Evolutionary conservation across 2,329 filamentous ascomycete species (phyloP), one percentile per base, ranked within the genome.

Genomic region (Penicillium sp.): DNA sequence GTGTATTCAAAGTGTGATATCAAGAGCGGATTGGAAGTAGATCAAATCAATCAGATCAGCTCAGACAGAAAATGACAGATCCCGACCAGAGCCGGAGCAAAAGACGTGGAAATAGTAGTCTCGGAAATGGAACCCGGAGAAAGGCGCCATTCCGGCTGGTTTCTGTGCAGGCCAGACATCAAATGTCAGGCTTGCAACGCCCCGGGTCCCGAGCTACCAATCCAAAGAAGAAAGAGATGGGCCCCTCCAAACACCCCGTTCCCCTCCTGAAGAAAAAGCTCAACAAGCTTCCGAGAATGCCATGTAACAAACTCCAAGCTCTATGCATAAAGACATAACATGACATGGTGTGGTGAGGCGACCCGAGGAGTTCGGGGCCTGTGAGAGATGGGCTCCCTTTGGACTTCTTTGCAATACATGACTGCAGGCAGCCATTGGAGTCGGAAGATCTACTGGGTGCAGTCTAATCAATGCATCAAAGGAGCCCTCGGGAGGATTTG

Each of bases 251-350:
- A 71, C 65, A 71, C 71, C 66, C 64, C 54, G 28, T 63, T 58
- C 60, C 62, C 26, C 42, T 12, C 30, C 56, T 55, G 61, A 26
- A 66, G 59, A 49, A 71, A 72, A 65, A 66, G 63, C 64, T 63
- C 53, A 72, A 70, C 65, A 67, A 64, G 67, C 65, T 70, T 65
- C 57, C 67, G 55, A 63, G 62, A 69, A 67, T 65, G 68, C 64
- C 63, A 74, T 70, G 70, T 68, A 73, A 71, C 63, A 68, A 75
- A 76, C 73, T 73, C 73, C 74, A 66, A 64, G 63, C 65, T 68
- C 62, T 68, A 76, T 76, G 74, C 74, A 62, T 76, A 71, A 71
- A 76, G 60, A 72, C 70, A 66, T 74, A 65, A 72, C 65, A 67
- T 74, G 65, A 70, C 64, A 63, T 65, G 58, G 61, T 61, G 59